Evolutionary conservation across 805 yeast genomes (phyloP).

Genomic region (Hyphopichia homilentoma): DNA sequence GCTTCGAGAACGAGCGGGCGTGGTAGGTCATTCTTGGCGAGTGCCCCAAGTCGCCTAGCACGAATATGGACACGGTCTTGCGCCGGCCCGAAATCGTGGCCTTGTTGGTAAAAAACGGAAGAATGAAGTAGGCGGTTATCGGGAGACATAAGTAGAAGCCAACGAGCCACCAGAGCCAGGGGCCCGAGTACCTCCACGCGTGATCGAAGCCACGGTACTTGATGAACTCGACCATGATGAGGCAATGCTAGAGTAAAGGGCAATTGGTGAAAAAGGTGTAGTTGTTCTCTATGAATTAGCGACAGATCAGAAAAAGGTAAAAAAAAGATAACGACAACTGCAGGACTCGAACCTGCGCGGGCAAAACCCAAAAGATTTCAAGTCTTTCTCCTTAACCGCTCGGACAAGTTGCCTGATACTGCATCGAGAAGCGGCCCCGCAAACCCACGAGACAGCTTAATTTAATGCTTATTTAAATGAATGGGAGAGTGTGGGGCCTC

Average conservation of each 20-base stretch:
- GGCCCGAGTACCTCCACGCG: conserved; percentile 19
- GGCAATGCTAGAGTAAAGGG: not conserved
- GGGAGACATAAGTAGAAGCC: conserved; percentile 47
- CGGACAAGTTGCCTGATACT: conserved; percentile 45
- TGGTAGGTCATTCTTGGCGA: conserved; percentile 95
- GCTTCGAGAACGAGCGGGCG: conserved; percentile 67
- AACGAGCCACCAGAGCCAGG: conserved; percentile 44
- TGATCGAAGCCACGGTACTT: conserved; percentile 18
- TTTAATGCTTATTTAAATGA: too few species aligned
- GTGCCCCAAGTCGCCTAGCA: conserved; percentile 90
- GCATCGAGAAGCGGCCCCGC: not conserved
- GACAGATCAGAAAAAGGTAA: not conserved
- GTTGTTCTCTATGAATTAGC: too few species aligned
- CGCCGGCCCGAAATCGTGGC: conserved; percentile 16
- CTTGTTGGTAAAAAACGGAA: conserved; percentile 33
- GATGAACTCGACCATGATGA: conserved; percentile 1
- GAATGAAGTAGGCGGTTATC: conserved; percentile 32
- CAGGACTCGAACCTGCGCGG: conserved; percentile 52
- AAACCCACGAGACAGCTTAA: too few species aligned
- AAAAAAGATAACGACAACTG: conserved; percentile 38
- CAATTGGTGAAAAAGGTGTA: not conserved
- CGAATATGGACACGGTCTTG: conserved; percentile 69
- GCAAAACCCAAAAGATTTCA: conserved; percentile 48
- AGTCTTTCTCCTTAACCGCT: conserved; percentile 48
- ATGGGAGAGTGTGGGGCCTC: too few species aligned